Conservation (phyloP, 2,329 filamentous ascomycete genomes). For the Allantophomopsis cytisporea region DNA sequence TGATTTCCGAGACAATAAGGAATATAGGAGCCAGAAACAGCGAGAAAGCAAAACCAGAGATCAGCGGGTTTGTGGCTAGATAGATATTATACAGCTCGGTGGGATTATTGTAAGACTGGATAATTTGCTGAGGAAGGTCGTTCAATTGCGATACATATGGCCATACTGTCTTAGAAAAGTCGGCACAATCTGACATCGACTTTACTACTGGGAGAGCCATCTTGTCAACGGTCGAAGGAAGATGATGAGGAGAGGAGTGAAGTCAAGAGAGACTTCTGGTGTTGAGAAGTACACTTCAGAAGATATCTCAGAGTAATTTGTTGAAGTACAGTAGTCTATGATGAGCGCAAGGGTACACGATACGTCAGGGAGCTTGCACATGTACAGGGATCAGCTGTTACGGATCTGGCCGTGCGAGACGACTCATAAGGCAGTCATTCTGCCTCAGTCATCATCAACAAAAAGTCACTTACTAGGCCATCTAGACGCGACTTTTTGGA, state of each 20-base stretch:
- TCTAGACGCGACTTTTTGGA: too few relatives aligned
- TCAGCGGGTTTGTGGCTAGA: slow-evolving; percentile 70
- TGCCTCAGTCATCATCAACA: too few relatives aligned
- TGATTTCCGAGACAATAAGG: slow-evolving; percentile 67
- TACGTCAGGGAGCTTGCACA: too few relatives aligned
- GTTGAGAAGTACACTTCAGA: too few relatives aligned
- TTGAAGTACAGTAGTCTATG: too few relatives aligned
- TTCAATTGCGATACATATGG: slow-evolving; percentile 62
- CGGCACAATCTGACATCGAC: slow-evolving; percentile 59
- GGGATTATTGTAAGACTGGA: slow-evolving; percentile 43
- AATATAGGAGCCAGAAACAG: slow-evolving; percentile 59
- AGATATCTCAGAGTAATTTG: too few relatives aligned
- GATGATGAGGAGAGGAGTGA: not conserved
- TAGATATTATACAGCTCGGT: slow-evolving; percentile 61
- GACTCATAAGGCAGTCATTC: too few relatives aligned
- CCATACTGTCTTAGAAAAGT: slow-evolving; percentile 60
- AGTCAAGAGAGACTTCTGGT: not conserved
- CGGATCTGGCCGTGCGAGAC: too few relatives aligned
- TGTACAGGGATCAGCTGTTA: too few relatives aligned
- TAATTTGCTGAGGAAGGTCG: slow-evolving; percentile 51
- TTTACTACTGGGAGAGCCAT: slow-evolving; percentile 66
- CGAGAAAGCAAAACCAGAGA: slow-evolving; percentile 61
- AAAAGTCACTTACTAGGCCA: too few relatives aligned
- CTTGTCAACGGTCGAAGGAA: slow-evolving; percentile 1
- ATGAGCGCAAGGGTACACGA: too few relatives aligned